Base-by-base conservation (phyloP, 1,139 yeast genomes). In the Candida tetrigidarum region DNA sequence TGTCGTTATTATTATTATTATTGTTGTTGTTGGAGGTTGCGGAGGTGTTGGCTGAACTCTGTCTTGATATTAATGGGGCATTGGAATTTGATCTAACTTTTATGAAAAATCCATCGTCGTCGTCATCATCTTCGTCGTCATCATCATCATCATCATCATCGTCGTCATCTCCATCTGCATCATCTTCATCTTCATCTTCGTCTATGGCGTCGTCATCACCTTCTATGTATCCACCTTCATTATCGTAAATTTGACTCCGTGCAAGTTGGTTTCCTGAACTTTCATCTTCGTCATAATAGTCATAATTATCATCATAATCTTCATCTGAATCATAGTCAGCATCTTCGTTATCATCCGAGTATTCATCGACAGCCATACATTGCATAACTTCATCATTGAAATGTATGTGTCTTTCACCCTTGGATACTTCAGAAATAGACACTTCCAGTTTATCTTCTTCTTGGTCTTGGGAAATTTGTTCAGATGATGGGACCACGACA, bases 341-440 rank as follows among this genome's bases (percentile, higher is more conserved):
- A 38, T 54, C 32, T 49, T 55, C 58, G 41, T 66, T 78, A 37
- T 71, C 69, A 40, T 68, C 74, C 8, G 66, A 60, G 41, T 53
- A 61, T 12, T 64, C 59, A 50, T 83, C 82, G 15, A 89, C 62
- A 0, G 96, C 90, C 48, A 87, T 81, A 63, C 98, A 92, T 66
- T 93, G 98, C 61, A 88, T 92, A 22, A 93, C 99, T 47, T 91
- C 82, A 59, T 90, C 96, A 60, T 86, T 92, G 67, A 93, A 93
- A 66, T 91, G 98, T 47, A 92, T 91, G 53, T 79, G 93, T 50
- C 93, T 76, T 39, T 67, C 71, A 15, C 30, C 23, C 25, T 28
- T 43, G 12, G 42, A 41, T 7, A 18, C 22, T 5, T 23, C 8
- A 18, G 37, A 39, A 18, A 27, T 28, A 3, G 44, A 29, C 11